Conservation (phyloP, 2,329 filamentous ascomycete species). For the Fusarium irregulare region DNA sequence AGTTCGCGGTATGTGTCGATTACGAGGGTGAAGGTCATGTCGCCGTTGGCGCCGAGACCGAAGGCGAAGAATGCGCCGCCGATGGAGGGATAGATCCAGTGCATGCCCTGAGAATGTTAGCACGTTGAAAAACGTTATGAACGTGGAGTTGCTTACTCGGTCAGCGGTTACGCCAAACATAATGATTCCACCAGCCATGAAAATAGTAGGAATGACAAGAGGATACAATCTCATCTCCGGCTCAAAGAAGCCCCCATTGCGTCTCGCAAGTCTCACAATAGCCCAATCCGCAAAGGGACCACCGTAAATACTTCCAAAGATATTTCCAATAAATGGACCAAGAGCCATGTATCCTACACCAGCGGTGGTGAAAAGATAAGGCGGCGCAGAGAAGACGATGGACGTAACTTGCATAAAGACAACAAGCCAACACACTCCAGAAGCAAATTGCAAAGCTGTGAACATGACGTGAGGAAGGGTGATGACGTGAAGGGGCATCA, state of each 20-base stretch:
- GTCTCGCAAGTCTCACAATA: slow-evolving; percentile 52
- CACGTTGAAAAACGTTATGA: too few relatives aligned
- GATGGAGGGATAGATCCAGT: slow-evolving; percentile 55
- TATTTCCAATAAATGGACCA: slow-evolving; percentile 52
- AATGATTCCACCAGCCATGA: slow-evolving; percentile 52
- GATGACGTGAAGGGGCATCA: slow-evolving; percentile 37
- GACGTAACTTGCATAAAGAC: slow-evolving; percentile 47
- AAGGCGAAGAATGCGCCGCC: slow-evolving; percentile 53
- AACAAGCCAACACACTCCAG: slow-evolving; percentile 41
- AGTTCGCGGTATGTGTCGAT: slow-evolving; percentile 52
- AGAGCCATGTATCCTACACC: slow-evolving; percentile 47
- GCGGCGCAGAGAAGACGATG: slow-evolving; percentile 51
- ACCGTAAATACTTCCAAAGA: slow-evolving; percentile 54
- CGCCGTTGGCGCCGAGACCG: slow-evolving; percentile 53
- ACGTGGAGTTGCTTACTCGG: slow-evolving; percentile 41
- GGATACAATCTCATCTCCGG: slow-evolving; percentile 57
- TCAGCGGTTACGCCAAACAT: slow-evolving; percentile 55
- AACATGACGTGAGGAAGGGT: slow-evolving; percentile 55
- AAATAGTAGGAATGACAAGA: slow-evolving; percentile 46
- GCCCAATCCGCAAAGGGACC: slow-evolving; percentile 54
- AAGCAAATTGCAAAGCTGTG: slow-evolving; percentile 54
- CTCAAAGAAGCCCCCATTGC: slow-evolving; percentile 56
- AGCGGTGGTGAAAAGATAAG: slow-evolving; percentile 45
- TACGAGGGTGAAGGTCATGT: slow-evolving; percentile 51
- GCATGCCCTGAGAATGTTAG: slow-evolving; percentile 52